phyloP scores from a whole-genome alignment of 2,329 filamentous ascomycete species.

The Pyrenochaeta sp. region DNA sequence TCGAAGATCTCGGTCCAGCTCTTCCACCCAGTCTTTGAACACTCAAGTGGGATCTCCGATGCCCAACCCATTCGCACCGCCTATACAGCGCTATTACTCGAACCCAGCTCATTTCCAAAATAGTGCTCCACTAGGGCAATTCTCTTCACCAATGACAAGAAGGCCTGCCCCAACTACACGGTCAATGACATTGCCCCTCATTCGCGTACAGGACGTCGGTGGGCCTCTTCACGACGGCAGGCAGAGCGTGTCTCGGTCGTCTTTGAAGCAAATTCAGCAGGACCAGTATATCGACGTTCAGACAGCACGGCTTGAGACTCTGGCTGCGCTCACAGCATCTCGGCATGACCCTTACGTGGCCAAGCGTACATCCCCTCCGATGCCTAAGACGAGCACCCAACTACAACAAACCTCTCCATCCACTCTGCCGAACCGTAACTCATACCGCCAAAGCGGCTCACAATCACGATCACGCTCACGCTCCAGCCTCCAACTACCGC shows the following conservation, averaged over 20 bases:
- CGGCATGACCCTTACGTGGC: background rate
- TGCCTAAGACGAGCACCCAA: background rate
- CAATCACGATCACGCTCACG: background rate
- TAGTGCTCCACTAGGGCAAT: conserved; percentile 7
- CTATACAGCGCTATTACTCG: conserved; percentile 3
- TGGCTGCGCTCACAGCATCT: conserved; percentile 8
- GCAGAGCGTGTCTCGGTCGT: background rate
- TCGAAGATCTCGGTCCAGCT: conserved; percentile 19
- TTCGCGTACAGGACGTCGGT: background rate
- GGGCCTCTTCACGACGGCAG: background rate
- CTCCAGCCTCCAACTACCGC: background rate
- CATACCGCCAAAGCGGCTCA: background rate
- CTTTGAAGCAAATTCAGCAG: background rate
- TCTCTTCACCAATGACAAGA: conserved; percentile 2
- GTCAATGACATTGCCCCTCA: background rate
- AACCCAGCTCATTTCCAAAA: conserved; percentile 8
- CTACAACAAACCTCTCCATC: background rate
- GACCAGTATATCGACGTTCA: background rate
- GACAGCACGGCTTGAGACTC: conserved; percentile 5
- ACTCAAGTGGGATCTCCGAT: conserved; percentile 12
- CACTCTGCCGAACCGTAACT: background rate
- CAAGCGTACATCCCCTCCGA: background rate
- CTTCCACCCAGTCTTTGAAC: conserved; percentile 19
- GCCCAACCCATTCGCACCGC: conserved; percentile 1
- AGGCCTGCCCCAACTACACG: background rate